These are phyloP conservation scores for Venturia pyrina DNA, from an alignment of 2,329 filamentous ascomycete genomes.

Conservation along the genomic window DNA sequence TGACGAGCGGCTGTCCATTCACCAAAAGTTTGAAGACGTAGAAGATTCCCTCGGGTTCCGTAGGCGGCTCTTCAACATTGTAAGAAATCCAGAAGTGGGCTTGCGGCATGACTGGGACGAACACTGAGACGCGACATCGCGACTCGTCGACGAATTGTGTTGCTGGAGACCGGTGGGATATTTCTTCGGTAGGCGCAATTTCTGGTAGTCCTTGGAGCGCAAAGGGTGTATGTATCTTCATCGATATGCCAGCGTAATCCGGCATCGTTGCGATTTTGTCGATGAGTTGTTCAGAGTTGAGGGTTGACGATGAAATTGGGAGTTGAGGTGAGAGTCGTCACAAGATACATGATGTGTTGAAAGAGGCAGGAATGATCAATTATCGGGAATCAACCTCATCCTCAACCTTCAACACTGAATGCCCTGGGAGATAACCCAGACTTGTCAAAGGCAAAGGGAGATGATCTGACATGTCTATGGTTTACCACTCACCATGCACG, in stretches of 20 bases:
- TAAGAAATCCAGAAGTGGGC: conserved; percentile 11
- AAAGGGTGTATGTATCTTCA: conserved; percentile 9
- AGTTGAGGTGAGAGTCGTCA: not conserved
- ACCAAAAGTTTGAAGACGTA: conserved; percentile 39
- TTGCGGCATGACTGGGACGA: conserved; percentile 5
- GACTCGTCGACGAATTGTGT: not conserved
- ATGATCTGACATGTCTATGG: no score
- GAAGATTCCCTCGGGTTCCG: conserved; percentile 12
- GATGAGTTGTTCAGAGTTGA: not conserved
- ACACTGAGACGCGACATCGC: conserved; percentile 7
- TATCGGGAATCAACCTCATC: not conserved
- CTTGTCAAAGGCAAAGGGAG: no score
- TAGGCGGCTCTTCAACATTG: not conserved
- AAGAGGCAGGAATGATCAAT: not conserved
- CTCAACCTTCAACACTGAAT: not conserved
- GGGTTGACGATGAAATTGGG: not conserved
- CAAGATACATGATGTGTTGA: not conserved
- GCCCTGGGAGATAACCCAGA: not conserved
- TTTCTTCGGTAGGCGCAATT: conserved; percentile 2
- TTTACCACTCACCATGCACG: not conserved
- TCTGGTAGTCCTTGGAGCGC: conserved; percentile 1
- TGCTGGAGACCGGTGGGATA: not conserved
- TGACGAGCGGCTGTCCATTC: conserved; percentile 28
- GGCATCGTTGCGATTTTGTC: conserved; percentile 5
- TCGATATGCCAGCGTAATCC: not conserved